These are phyloP conservation scores for Coffea canephora DNA, from an alignment of 257 asterid species.

Conservation along the genomic window DNA sequence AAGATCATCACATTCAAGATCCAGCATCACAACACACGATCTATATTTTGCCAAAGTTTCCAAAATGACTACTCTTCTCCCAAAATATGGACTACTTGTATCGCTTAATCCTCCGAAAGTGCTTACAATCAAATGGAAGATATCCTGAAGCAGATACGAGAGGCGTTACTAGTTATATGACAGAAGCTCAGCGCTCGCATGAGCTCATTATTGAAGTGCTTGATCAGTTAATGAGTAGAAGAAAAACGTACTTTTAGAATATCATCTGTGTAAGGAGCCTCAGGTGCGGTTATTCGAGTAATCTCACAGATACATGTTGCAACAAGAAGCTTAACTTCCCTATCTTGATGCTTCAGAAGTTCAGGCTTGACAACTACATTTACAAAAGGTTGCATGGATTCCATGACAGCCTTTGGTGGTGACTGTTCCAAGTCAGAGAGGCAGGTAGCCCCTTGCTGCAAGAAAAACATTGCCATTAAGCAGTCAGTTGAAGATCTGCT, in stretches of 20 bases:
- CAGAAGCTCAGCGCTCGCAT: slow-evolving; percentile 1
- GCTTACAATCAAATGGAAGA: slow-evolving; percentile 81
- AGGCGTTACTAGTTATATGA: slow-evolving; percentile 24
- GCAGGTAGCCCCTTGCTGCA: slow-evolving; percentile 86
- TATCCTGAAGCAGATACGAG: slow-evolving; percentile 61
- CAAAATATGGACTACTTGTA: slow-evolving; percentile 67
- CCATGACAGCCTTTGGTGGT: slow-evolving; percentile 69
- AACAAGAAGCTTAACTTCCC: slow-evolving; percentile 86
- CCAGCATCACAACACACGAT: slow-evolving; percentile 96
- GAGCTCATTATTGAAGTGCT: neutral
- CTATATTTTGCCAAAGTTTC: slow-evolving; percentile 95
- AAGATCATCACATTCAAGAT: slow-evolving; percentile 96
- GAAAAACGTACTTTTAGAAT: slow-evolving; percentile 62
- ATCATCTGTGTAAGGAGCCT: slow-evolving; percentile 88
- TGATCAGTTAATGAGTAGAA: neutral
- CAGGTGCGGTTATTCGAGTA: slow-evolving; percentile 96
- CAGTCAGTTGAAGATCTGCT: neutral
- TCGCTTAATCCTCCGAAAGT: slow-evolving; percentile 89
- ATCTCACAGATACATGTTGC: slow-evolving; percentile 97
- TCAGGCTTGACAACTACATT: slow-evolving; percentile 78
- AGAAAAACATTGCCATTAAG: slow-evolving; percentile 10
- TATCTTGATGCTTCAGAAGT: slow-evolving; percentile 87
- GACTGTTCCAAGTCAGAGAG: slow-evolving; percentile 91
- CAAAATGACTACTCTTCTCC: slow-evolving; percentile 86
- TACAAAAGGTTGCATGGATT: slow-evolving; percentile 77